Conservation (phyloP, 1,284 basidiomycete genomes). For the Moniliella sp. region DNA sequence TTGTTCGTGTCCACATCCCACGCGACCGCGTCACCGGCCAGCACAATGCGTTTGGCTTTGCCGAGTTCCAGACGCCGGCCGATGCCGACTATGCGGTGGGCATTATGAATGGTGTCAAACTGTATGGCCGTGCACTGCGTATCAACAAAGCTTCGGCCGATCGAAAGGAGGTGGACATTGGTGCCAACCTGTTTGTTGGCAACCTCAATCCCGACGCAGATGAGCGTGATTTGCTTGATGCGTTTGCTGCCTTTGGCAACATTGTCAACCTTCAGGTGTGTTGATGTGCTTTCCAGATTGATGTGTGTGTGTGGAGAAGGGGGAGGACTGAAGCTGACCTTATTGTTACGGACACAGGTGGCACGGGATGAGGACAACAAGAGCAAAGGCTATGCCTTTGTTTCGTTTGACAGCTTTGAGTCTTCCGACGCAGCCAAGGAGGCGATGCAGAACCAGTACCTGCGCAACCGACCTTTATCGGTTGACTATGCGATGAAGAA, state of each 20-base stretch:
- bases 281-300: no score
- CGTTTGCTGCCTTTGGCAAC: conserved; percentile 77
- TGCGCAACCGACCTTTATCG: conserved; percentile 88
- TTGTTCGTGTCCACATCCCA: conserved; percentile 64
- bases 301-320: no score
- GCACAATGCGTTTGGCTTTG: conserved; percentile 96
- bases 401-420: conserved; percentile 89
- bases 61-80: conserved; percentile 89
- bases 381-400: conserved; percentile 89
- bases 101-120: conserved; percentile 98
- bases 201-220: conserved; percentile 82
- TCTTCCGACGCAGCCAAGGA: conserved; percentile 86
- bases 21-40: conserved; percentile 94
- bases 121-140: conserved; percentile 90
- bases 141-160: conserved; percentile 89
- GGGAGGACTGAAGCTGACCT: no score
- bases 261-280: no score
- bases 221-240: conserved; percentile 74
- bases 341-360: no score
- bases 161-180: conserved; percentile 90
- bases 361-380: conserved; percentile 63
- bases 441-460: conserved; percentile 84
- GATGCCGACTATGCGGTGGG: conserved; percentile 98
- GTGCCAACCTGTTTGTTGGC: conserved; percentile 87
- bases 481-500: conserved; percentile 98